Conservation (phyloP, 345 rosid species). For the Populus pruinosa region DNA sequence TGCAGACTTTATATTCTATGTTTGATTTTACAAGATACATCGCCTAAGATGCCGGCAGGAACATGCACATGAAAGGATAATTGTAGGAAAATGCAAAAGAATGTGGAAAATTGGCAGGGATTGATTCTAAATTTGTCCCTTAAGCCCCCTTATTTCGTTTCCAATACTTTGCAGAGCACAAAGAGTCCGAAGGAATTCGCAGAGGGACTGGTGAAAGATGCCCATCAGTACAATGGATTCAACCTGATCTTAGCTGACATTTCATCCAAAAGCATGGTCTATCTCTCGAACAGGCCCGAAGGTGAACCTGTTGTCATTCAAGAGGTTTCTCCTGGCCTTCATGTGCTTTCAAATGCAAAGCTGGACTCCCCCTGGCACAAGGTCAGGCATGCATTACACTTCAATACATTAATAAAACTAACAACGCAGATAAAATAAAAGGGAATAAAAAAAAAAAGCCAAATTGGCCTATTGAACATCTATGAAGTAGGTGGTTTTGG, state of each 20-base stretch:
- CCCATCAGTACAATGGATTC: slow-evolving; percentile 60
- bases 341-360: slow-evolving; percentile 56
- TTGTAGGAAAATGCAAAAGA: neutral
- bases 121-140: neutral
- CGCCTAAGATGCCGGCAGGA: no score
- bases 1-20: neutral
- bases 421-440: neutral
- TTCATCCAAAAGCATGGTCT: slow-evolving; percentile 49
- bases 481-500: neutral
- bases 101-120: neutral
- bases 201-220: slow-evolving; percentile 41
- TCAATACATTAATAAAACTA: neutral
- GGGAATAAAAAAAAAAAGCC: neutral
- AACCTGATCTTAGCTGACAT: slow-evolving; percentile 58
- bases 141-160: neutral
- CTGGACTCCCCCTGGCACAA: slow-evolving; percentile 60
- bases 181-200: slow-evolving; percentile 58
- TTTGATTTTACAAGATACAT: no score
- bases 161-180: slow-evolving; percentile 36
- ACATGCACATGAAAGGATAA: no score
- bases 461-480: neutral
- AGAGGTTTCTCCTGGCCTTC: slow-evolving; percentile 63
- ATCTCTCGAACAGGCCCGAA: slow-evolving; percentile 50
- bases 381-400: slow-evolving; percentile 22
- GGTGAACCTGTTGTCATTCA: slow-evolving; percentile 36